Conservation (phyloP, 2,329 filamentous ascomycete species). For the Penicillium nordicum region DNA sequence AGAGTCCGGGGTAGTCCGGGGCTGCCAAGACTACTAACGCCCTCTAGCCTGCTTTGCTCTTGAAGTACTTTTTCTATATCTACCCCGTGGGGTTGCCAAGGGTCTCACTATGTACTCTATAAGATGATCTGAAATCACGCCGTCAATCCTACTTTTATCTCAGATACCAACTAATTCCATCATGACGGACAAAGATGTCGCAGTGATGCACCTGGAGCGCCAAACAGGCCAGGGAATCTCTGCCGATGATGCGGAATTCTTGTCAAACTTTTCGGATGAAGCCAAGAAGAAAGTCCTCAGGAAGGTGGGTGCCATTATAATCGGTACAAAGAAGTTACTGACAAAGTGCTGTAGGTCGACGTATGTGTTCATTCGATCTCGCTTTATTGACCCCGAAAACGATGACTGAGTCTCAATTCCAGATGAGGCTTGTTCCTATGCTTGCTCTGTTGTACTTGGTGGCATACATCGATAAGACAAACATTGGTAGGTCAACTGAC, state of each 20-base stretch:
- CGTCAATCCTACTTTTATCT: neutral
- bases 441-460: conserved; percentile 17
- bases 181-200: conserved; percentile 10
- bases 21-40: neutral
- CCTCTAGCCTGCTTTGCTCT: neutral
- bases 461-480: conserved; percentile 18
- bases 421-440: conserved; percentile 15
- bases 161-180: neutral
- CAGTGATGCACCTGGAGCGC: conserved; percentile 13
- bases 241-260: conserved; percentile 30
- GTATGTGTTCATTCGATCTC: neutral
- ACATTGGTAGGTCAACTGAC: conserved; percentile 12
- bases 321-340: neutral
- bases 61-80: neutral
- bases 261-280: conserved; percentile 25
- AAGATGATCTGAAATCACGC: neutral
- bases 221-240: conserved; percentile 7
- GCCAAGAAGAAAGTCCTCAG: conserved; percentile 18
- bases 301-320: conserved; percentile 12
- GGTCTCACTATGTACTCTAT: neutral
- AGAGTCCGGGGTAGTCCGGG: conserved; percentile 4
- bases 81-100: neutral
- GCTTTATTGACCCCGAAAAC: neutral
- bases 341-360: neutral
- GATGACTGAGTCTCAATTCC: neutral